A percentile compares a stretch with the other conserved stretches of the same genome.
Evolutionary conservation across 148 eudicot genomes (phyloP).

Genomic region (Polygonum maritimum): DNA sequence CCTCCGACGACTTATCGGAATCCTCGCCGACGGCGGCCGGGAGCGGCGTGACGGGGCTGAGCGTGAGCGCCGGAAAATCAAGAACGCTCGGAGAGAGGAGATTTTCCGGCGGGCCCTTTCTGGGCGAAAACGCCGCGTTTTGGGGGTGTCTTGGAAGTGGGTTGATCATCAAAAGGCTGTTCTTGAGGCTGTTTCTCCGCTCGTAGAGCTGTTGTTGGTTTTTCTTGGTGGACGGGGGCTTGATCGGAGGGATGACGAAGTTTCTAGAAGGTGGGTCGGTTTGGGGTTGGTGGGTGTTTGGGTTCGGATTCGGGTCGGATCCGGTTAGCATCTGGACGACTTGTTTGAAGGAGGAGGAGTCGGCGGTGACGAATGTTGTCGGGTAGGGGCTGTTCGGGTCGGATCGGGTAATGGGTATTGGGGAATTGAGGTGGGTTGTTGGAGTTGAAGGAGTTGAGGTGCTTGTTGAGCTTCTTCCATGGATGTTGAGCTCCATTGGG

Average conservation of each 20-base stretch:
- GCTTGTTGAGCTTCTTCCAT: constrained; percentile 18
- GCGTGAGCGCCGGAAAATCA: constrained; percentile 60
- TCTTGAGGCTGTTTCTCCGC: constrained; percentile 52
- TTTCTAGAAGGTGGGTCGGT: constrained; percentile 13
- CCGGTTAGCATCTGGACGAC: constrained; percentile 93
- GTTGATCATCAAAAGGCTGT: constrained; percentile 42
- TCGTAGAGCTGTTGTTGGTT: constrained; percentile 46
- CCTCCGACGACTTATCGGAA: constrained; percentile 25
- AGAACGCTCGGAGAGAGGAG: constrained; percentile 64
- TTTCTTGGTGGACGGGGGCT: constrained; percentile 25
- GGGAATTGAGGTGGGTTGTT: constrained; percentile 16
- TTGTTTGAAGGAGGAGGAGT: constrained; percentile 67
- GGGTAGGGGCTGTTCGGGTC: constrained; percentile 65
- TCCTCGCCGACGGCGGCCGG: constrained; percentile 14
- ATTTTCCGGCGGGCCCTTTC: constrained; percentile 25
- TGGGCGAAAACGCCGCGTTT: constrained; percentile 28
- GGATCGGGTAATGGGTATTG: constrained; percentile 51
- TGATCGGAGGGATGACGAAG: constrained; percentile 49
- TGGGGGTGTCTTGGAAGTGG: constrained; percentile 26
- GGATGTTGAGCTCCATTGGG: constrained; percentile 29
- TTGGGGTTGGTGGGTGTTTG: constrained; percentile 11
- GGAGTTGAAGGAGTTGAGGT: constrained; percentile 18
- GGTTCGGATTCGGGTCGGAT: constrained; percentile 25
- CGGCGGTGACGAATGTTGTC: constrained; percentile 84
- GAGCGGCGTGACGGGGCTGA: constrained; percentile 79